phyloP scores from a whole-genome alignment of 805 yeast genomes.

The Zygoascus bituminiphila region DNA sequence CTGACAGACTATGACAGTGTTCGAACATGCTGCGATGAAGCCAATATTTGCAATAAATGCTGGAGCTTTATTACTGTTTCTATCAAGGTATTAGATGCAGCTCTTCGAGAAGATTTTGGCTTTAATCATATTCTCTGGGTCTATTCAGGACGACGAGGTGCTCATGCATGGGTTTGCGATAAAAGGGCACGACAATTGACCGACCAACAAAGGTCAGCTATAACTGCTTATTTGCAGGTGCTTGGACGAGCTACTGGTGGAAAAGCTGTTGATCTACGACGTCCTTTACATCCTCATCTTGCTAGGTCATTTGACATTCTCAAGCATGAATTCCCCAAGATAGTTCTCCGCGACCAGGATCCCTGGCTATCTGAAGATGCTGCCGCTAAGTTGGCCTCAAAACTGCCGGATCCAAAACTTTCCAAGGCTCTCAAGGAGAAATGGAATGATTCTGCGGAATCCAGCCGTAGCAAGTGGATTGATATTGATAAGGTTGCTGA shows the following conservation, averaged over 20 bases:
- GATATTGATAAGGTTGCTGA: conserved; percentile 47
- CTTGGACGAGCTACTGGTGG: conserved; percentile 40
- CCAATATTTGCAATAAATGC: conserved; percentile 78
- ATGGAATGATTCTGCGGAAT: conserved; percentile 51
- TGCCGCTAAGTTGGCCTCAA: conserved; percentile 47
- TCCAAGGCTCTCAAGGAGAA: conserved; percentile 40
- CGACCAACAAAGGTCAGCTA: conserved; percentile 66
- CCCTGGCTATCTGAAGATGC: conserved; percentile 64
- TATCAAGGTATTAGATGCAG: conserved; percentile 58
- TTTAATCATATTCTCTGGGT: conserved; percentile 86
- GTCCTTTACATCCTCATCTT: conserved; percentile 83
- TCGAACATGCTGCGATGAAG: conserved; percentile 87
- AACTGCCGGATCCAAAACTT: conserved; percentile 50
- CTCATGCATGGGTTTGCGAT: conserved; percentile 97
- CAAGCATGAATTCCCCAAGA: conserved; percentile 51
- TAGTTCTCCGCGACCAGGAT: conserved; percentile 73
- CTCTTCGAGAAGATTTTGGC: conserved; percentile 83
- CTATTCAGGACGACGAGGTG: conserved; percentile 97
- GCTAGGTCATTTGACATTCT: conserved; percentile 65
- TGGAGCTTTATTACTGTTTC: conserved; percentile 91
- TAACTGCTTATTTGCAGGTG: conserved; percentile 78
- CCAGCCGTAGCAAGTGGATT: conserved; percentile 66
- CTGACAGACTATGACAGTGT: conserved; percentile 92
- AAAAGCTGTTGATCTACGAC: conserved; percentile 43
- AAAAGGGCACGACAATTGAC: conserved; percentile 64